These are phyloP conservation scores for Scheffersomyces lignicola DNA, from an alignment of 1,139 yeast species.

Conservation along the genomic window DNA sequence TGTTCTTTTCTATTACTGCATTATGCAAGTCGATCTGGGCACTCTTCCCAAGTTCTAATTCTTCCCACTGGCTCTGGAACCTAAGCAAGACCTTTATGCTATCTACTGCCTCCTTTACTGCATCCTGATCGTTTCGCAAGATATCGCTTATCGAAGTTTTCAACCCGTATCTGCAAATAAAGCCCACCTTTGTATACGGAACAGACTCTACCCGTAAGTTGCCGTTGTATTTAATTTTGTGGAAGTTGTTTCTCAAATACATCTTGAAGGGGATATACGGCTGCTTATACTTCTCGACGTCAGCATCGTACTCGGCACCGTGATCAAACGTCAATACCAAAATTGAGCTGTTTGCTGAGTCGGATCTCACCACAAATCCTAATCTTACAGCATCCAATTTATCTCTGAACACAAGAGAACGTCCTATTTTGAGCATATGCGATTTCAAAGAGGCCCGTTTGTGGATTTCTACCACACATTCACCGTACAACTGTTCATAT, in stretches of 20 bases:
- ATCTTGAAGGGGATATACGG: constrained; percentile 52
- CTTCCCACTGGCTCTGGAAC: constrained; percentile 49
- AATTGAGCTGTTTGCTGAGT: constrained; percentile 25
- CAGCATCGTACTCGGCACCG: constrained; percentile 37
- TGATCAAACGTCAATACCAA: constrained; percentile 46
- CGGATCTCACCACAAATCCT: constrained; percentile 55
- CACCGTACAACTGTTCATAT: constrained; percentile 43
- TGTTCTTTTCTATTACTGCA: constrained; percentile 44
- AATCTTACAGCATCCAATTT: constrained; percentile 38
- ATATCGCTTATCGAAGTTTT: constrained; percentile 43
- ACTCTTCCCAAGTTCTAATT: constrained; percentile 40
- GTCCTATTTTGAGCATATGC: constrained; percentile 52
- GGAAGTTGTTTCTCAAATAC: constrained; percentile 28
- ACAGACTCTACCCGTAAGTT: constrained; percentile 44
- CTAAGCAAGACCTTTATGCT: constrained; percentile 41
- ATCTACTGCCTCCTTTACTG: constrained; percentile 39
- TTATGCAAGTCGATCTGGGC: constrained; percentile 58
- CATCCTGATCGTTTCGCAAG: constrained; percentile 42
- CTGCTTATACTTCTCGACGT: constrained; percentile 28
- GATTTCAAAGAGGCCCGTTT: constrained; percentile 47
- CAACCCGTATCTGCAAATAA: constrained; percentile 48
- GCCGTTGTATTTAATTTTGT: constrained; percentile 31
- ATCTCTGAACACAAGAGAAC: constrained; percentile 61
- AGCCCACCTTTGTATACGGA: constrained; percentile 48
- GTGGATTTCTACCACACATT: constrained; percentile 49